These are phyloP conservation scores for Arbutus unedo DNA, from an alignment of 148 eudicot genomes.

Conservation along the genomic window DNA sequence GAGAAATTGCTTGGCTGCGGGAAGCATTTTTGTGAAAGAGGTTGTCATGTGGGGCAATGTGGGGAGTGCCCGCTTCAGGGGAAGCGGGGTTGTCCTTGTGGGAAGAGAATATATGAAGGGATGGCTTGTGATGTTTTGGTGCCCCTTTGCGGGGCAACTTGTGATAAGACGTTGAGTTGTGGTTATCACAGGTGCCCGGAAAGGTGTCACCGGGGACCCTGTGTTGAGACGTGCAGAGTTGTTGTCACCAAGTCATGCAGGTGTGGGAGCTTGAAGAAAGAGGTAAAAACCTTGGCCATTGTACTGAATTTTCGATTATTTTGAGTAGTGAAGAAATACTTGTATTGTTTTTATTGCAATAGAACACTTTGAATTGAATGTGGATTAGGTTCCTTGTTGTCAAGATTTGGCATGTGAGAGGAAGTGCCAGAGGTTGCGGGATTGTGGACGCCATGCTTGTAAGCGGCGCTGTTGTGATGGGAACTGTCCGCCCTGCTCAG, in stretches of 20 bases:
- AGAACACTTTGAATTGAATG: slow-evolving; percentile 27
- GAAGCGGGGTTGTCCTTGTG: slow-evolving; percentile 85
- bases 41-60: slow-evolving; percentile 82
- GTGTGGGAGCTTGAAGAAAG: slow-evolving; percentile 92
- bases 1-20: slow-evolving; percentile 62
- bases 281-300: slow-evolving; percentile 41
- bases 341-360: slow-evolving; percentile 12
- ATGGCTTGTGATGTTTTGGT: slow-evolving; percentile 80
- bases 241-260: slow-evolving; percentile 76
- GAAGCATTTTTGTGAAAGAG: slow-evolving; percentile 75
- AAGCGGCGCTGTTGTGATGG: slow-evolving; percentile 97
- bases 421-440: slow-evolving; percentile 75
- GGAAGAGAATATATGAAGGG: slow-evolving; percentile 77
- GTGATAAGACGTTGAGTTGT: slow-evolving; percentile 77
- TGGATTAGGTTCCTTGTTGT: slow-evolving; percentile 93
- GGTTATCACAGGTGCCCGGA: slow-evolving; percentile 86
- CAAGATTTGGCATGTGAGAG: slow-evolving; percentile 94
- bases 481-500: slow-evolving; percentile 91
- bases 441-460: slow-evolving; percentile 99
- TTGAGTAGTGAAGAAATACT: slow-evolving; percentile 9
- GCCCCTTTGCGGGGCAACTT: slow-evolving; percentile 82
- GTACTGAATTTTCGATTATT: neutral
- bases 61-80: slow-evolving; percentile 87
- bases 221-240: slow-evolving; percentile 74
- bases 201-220: slow-evolving; percentile 83